These are phyloP conservation scores for Aspergillus udagawae DNA, from an alignment of 2,329 filamentous ascomycete genomes.

Conservation along the genomic window DNA sequence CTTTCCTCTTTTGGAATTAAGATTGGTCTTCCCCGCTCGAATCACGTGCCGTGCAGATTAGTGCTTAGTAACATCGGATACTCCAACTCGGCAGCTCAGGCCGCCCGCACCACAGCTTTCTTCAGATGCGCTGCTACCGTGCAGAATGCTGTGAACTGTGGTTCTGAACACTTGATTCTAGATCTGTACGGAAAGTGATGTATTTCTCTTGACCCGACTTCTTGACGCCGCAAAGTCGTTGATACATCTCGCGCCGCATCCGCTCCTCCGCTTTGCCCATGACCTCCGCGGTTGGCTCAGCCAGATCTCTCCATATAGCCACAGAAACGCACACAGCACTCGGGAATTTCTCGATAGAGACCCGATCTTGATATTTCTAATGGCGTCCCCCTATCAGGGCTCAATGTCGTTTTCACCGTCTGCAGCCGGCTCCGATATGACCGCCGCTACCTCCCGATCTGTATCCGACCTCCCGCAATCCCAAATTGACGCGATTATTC, in stretches of 20 bases:
- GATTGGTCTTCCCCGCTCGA: background rate
- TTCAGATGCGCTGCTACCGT: background rate
- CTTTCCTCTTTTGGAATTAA: background rate
- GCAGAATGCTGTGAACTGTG: background rate
- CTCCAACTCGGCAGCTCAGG: background rate
- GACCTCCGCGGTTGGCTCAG: background rate
- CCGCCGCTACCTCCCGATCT: slow-evolving; percentile 21
- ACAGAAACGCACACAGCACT: background rate
- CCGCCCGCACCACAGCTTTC: background rate
- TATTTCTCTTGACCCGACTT: background rate
- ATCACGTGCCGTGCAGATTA: background rate
- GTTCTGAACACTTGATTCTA: background rate
- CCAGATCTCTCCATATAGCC: background rate
- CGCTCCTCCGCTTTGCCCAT: slow-evolving; percentile 1
- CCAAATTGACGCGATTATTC: slow-evolving; percentile 46
- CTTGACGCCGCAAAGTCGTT: background rate
- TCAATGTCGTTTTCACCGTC: slow-evolving; percentile 29
- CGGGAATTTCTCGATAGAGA: background rate
- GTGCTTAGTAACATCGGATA: background rate
- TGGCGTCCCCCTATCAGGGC: slow-evolving; percentile 29
- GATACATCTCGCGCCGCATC: slow-evolving; percentile 3
- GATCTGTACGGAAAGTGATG: background rate
- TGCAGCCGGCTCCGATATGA: slow-evolving; percentile 18
- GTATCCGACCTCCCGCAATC: slow-evolving; percentile 42
- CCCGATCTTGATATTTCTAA: slow-evolving; percentile 1